These are phyloP conservation scores for Bruguiera gymnorhiza DNA, from an alignment of 345 rosid genomes.

Conservation along the genomic window DNA sequence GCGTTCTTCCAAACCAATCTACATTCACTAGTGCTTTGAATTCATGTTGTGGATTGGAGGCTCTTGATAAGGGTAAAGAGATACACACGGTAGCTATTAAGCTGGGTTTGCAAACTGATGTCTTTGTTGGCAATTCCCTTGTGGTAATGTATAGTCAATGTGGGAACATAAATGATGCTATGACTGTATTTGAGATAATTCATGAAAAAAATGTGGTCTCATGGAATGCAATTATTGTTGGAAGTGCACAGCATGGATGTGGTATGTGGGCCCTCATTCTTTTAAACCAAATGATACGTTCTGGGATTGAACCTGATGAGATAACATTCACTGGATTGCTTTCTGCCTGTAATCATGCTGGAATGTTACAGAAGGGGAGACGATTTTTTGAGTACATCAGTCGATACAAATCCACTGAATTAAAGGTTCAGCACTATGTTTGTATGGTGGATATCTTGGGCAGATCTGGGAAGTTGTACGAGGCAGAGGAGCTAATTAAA, in stretches of 20 bases:
- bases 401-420: slow-evolving; percentile 19
- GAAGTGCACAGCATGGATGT: slow-evolving; percentile 69
- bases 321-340: slow-evolving; percentile 80
- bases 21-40: slow-evolving; percentile 63
- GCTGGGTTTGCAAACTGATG: slow-evolving; percentile 51
- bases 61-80: slow-evolving; percentile 62
- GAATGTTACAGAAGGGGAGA: slow-evolving; percentile 59
- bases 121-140: slow-evolving; percentile 66
- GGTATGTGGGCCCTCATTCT: slow-evolving; percentile 48
- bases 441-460: slow-evolving; percentile 78
- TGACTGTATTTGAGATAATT: slow-evolving; percentile 42
- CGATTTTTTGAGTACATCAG: slow-evolving; percentile 48
- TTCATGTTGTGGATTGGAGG: slow-evolving; percentile 59
- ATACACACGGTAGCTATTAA: slow-evolving; percentile 51
- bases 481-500: slow-evolving; percentile 57
- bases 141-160: slow-evolving; percentile 54
- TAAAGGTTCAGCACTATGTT: slow-evolving; percentile 57
- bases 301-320: slow-evolving; percentile 52
- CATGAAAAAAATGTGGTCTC: slow-evolving; percentile 50
- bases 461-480: slow-evolving; percentile 54
- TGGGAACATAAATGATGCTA: slow-evolving; percentile 44
- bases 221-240: slow-evolving; percentile 63
- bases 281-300: slow-evolving; percentile 55
- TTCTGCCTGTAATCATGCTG: slow-evolving; percentile 72
- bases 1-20: slow-evolving; percentile 62